Evolutionary conservation across 371 early-diverging fungal species (phyloP), one percentile per base, ranked within the genome.

Genomic region (Rhizopus arrhizus): DNA sequence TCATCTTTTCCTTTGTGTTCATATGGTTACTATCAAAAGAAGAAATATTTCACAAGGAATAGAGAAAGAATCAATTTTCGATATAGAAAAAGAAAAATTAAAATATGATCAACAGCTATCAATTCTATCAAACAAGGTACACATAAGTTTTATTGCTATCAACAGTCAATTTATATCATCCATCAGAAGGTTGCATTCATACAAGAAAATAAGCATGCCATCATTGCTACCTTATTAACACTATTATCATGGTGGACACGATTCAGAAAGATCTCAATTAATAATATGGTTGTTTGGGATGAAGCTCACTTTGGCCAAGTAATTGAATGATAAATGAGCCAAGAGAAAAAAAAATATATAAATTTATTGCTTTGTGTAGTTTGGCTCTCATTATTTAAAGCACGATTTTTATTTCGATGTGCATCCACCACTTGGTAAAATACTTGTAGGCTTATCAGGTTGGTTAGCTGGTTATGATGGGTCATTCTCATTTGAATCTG

Each of bases 401-500:
- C 85, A 89, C 50, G 90, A 91, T 45, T 99, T 99, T 71, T 93
- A 99, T 74, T 98, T 97, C 74, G 99, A 99, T 77, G 99, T 99
- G 2, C 99, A 99, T 81, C 99, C 99, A 45, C 99, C 99, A 1
- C 85, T 99, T 43, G 99, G 99, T 50, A 99, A 99, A 78, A 95
- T 99, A 84, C 80, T 99, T 31, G 91, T 96, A 12, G 99, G 95
- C 2, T 75, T 99, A 9, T 88, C 96, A 11, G 99, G 95, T 50
- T 75, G 86, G 40, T 51, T 99, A 9, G 92, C 91, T 32, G 93
- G 95, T 3, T 98, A 95, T 68, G 79, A 96, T 71, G 95, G 95
- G 4, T 75, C 85, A 0, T 99, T 97, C 69, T 82, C 77, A 4
- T 99, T 99, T 66, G 89, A 91, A 41, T 95, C 96, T 12, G 97